Conservation (phyloP, 106 monocot species). For the Dendrobium catenatum region DNA sequence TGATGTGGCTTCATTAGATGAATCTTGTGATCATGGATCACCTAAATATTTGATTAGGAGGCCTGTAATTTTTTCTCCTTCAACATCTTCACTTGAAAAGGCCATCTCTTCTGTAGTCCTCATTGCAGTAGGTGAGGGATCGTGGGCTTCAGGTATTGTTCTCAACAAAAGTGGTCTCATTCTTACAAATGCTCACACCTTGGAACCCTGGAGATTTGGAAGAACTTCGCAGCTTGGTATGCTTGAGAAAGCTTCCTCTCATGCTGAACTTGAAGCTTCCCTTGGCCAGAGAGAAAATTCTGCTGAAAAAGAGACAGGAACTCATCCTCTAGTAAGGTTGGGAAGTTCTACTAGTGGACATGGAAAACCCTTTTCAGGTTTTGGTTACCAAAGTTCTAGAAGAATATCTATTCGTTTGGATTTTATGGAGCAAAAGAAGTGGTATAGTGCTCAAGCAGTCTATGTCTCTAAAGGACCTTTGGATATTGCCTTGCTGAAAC, state of each 20-base stretch:
- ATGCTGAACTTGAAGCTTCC: background rate
- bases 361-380: slow-evolving; percentile 15
- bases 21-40: background rate
- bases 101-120: slow-evolving; percentile 63
- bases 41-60: background rate
- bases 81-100: slow-evolving; percentile 36
- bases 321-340: slow-evolving; percentile 7
- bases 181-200: slow-evolving; percentile 87
- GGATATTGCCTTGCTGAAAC: slow-evolving; percentile 85
- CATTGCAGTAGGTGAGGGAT: slow-evolving; percentile 60
- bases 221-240: slow-evolving; percentile 36
- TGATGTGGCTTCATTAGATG: slow-evolving; percentile 7
- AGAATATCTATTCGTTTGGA: slow-evolving; percentile 59
- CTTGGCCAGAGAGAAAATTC: slow-evolving; percentile 7
- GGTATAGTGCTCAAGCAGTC: slow-evolving; percentile 67
- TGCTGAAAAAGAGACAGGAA: background rate
- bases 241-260: slow-evolving; percentile 16
- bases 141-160: slow-evolving; percentile 92
- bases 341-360: slow-evolving; percentile 14
- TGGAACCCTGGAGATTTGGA: slow-evolving; percentile 91
- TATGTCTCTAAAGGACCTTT: slow-evolving; percentile 86
- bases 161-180: slow-evolving; percentile 70
- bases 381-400: slow-evolving; percentile 26
- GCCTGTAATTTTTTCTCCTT: slow-evolving; percentile 9
- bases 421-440: slow-evolving; percentile 32